These are phyloP conservation scores for Chenopodium quinoa DNA, from an alignment of 148 eudicot species.

Conservation along the genomic window DNA sequence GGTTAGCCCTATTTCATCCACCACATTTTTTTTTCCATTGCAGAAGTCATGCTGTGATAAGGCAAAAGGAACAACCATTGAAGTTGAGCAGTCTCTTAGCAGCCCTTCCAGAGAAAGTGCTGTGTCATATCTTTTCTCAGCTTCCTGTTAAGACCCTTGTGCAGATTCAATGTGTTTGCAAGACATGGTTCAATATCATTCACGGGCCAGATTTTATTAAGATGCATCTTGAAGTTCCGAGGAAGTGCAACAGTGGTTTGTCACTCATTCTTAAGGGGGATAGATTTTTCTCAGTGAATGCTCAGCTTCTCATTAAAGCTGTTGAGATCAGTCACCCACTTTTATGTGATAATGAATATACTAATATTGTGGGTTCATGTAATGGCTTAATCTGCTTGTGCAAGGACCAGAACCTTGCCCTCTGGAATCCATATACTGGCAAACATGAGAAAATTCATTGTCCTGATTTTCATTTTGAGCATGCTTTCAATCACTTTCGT, in stretches of 20 bases:
- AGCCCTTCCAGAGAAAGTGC: not conserved
- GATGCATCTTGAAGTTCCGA: constrained; percentile 1
- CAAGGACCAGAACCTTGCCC: not conserved
- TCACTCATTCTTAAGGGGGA: not conserved
- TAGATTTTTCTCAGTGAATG: not conserved
- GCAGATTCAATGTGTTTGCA: not conserved
- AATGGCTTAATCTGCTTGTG: constrained; percentile 8
- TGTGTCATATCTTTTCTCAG: not conserved
- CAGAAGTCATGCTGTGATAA: no score
- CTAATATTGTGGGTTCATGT: constrained; percentile 8
- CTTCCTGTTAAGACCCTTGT: not conserved
- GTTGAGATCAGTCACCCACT: not conserved
- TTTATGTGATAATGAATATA: not conserved
- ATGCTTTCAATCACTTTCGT: not conserved
- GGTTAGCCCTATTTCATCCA: no score
- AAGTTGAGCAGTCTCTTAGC: not conserved
- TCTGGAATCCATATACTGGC: constrained; percentile 13
- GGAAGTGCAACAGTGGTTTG: not conserved
- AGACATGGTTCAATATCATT: constrained; percentile 5
- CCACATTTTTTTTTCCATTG: no score
- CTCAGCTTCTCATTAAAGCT: constrained; percentile 7
- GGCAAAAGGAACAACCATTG: no score
- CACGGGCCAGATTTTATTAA: constrained; percentile 5
- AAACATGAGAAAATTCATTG: not conserved
- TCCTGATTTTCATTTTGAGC: not conserved